Evolutionary conservation across 2,329 filamentous ascomycete species (phyloP), one percentile per base, ranked within the genome.

Genomic region (Penicillium sp.): DNA sequence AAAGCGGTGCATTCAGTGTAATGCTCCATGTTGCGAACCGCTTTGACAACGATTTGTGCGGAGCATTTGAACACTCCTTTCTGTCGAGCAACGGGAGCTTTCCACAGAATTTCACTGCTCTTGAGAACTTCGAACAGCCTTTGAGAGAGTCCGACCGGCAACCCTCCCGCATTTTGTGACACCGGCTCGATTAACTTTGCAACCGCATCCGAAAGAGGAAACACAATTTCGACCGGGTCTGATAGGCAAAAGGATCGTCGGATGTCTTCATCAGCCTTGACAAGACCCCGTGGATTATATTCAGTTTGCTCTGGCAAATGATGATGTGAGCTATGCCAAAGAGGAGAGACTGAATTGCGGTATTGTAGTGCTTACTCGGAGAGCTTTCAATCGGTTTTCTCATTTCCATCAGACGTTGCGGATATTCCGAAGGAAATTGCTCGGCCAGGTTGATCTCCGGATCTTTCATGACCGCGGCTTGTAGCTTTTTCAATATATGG

Each of bases 1-100:
- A 64, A 47, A 9, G 53, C 55, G 39, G 54, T 64, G 43, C 61
- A 62, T 49, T 64, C 54, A 34, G 60, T 63, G 33, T 45, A 52
- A 38, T 62, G 52, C 12, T 55, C 46, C 40, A 54, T 28, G 28
- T 50, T 49, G 35, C 41, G 52, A 9, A 61, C 43, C 26, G 51
- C 57, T 37, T 62, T 62, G 4, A 61, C 45, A 40, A 60, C 40
- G 36, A 61, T 53, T 39, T 51, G 35, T 27, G 18, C 7, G 24
- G 37, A 38, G 40, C 51, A 58, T 38, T 53, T 60, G 28, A 58
- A 54, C 13, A 57, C 57, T 45, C 55, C 55, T 44, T 56, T 61
- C 5, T 53, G 49, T 9, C 46, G 45, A 44, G 58, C 12, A 32
- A 54, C 61, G 28, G 53, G 51, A 36, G 45, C 52, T 48, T 48